Conservation (phyloP, 2,329 filamentous ascomycete species). For the Epichloe sibirici region DNA sequence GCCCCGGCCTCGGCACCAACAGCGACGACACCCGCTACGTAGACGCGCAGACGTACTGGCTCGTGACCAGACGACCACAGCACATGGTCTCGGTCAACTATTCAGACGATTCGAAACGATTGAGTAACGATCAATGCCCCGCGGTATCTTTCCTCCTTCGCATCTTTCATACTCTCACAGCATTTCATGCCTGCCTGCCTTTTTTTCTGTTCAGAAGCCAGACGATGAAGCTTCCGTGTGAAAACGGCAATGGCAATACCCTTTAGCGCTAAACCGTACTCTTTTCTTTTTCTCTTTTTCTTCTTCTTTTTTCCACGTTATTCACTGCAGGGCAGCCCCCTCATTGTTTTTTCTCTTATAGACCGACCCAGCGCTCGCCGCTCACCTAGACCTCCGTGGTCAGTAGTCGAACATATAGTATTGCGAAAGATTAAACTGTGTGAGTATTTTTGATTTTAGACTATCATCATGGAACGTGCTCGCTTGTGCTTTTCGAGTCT, state of each 20-base stretch:
- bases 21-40: background rate
- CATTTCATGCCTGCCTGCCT: background rate
- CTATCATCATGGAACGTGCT: too few relatives aligned
- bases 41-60: background rate
- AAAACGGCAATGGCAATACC: slow-evolving; percentile 3
- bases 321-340: background rate
- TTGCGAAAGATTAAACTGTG: too few relatives aligned
- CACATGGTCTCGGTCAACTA: background rate
- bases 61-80: too few relatives aligned
- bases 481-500: too few relatives aligned
- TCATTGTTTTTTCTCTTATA: too few relatives aligned
- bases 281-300: background rate
- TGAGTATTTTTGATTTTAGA: too few relatives aligned
- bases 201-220: background rate
- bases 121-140: background rate
- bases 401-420: too few relatives aligned
- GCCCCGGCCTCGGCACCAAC: slow-evolving; percentile 9
- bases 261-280: background rate
- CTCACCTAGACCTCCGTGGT: too few relatives aligned
- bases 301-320: background rate
- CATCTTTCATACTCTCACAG: background rate
- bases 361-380: too few relatives aligned
- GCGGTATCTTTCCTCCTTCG: background rate
- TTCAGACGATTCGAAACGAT: background rate
- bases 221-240: background rate